Evolutionary conservation across 1,284 basidiomycete genomes (phyloP).

Genomic region (Pascua guehoae): DNA sequence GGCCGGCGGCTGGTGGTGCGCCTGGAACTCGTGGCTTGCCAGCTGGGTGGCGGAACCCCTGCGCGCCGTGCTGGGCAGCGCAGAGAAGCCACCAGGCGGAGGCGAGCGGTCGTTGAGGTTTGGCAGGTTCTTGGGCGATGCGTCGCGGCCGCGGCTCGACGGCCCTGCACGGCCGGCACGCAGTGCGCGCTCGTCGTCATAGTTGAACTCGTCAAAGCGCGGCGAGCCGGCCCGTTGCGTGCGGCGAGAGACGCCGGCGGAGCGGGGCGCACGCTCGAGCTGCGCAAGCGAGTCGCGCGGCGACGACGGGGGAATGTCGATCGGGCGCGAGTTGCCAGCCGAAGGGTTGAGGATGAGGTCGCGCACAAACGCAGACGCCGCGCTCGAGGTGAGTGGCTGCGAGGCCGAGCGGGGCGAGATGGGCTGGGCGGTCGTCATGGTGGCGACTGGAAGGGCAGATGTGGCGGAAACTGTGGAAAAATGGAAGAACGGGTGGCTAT

Average conservation of each 20-base stretch:
- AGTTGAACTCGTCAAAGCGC: no score
- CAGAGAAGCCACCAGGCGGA: conserved; percentile 4
- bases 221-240: not conserved
- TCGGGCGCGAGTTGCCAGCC: no score
- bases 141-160: conserved; percentile 15
- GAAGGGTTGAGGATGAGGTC: no score
- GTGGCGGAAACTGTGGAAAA: no score
- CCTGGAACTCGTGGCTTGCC: conserved; percentile 17
- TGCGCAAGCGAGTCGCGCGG: not conserved
- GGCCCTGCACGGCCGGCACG: not conserved
- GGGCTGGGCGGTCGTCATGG: no score
- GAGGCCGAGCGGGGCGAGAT: no score
- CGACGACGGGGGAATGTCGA: no score
- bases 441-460: no score
- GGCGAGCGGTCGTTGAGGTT: conserved; percentile 14
- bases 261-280: not conserved
- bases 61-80: conserved; percentile 12
- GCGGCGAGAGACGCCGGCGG: conserved; percentile 3
- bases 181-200: not conserved
- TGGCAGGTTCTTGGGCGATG: conserved; percentile 15
- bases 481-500: no score
- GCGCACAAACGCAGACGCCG: no score
- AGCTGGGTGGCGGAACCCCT: conserved; percentile 13
- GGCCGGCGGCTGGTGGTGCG: conserved; percentile 57
- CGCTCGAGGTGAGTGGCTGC: no score